phyloP scores from a whole-genome alignment of 208 protist genomes.

The Jaenimonas drosophilae region DNA sequence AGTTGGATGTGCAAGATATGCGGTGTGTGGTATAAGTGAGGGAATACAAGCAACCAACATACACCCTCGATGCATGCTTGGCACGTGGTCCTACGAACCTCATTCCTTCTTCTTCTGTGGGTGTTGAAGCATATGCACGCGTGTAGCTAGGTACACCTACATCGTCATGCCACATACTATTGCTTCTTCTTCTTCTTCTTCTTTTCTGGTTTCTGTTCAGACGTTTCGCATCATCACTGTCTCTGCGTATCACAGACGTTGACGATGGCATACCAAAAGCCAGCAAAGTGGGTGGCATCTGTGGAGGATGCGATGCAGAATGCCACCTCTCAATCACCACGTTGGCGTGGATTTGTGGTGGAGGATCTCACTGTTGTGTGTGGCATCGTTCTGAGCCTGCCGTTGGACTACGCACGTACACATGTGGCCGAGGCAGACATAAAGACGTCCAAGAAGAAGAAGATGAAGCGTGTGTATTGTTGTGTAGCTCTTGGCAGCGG shows the following conservation, averaged over 20 bases:
- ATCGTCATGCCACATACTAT: no score
- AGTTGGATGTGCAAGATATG: no score
- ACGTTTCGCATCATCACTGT: not conserved
- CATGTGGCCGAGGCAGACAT: not conserved
- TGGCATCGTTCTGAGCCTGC: constrained; percentile 34
- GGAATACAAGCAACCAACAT: no score
- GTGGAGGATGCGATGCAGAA: constrained; percentile 7
- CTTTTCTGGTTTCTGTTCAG: constrained; percentile 1
- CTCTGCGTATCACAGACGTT: not conserved
- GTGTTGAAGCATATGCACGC: not conserved
- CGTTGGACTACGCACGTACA: not conserved
- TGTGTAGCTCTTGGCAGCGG: constrained; percentile 76
- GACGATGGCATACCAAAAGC: constrained; percentile 4
- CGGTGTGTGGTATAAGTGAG: no score
- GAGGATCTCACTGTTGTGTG: constrained; percentile 20
- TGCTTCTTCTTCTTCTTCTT: no score
- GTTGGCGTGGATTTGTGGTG: no score
- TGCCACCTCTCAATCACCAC: not conserved
- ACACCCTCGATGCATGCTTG: no score
- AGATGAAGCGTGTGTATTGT: constrained; percentile 18
- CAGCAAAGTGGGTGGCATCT: constrained; percentile 4
- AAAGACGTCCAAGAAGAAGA: not conserved
- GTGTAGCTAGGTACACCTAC: no score
- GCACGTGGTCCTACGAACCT: no score
- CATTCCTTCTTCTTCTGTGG: constrained; percentile 5